Percentiles rank a stretch among this genome's conserved stretches.
These are phyloP conservation scores for Trichosanthes truncata DNA, from an alignment of 306 rosid species.

Conservation along the genomic window DNA sequence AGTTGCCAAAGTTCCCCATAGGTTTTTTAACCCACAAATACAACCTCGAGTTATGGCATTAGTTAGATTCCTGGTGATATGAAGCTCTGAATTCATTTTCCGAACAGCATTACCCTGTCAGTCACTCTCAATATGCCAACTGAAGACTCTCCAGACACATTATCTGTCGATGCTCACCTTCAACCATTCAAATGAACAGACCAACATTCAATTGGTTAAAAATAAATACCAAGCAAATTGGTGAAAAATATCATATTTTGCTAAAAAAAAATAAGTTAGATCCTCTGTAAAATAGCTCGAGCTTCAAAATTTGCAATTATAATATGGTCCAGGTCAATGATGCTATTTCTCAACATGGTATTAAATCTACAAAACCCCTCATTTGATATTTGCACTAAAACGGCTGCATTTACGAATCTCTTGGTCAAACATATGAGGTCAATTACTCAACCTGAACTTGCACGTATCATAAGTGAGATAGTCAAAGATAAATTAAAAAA, in stretches of 20 bases:
- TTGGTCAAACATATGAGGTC: background rate
- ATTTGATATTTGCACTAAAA: background rate
- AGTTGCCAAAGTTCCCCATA: background rate
- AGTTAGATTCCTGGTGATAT: background rate
- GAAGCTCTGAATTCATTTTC: background rate
- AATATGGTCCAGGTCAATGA: background rate
- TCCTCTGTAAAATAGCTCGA: background rate
- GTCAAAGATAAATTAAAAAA: background rate
- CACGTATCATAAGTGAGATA: background rate
- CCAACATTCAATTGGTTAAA: background rate
- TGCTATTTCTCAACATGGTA: background rate
- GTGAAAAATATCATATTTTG: background rate
- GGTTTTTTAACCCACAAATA: background rate
- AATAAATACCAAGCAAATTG: background rate
- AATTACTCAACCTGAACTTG: background rate
- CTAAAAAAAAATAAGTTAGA: background rate
- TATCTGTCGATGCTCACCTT: background rate
- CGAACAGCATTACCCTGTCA: background rate
- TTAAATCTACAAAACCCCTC: background rate
- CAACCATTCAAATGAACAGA: background rate
- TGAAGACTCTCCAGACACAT: background rate
- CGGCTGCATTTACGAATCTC: background rate
- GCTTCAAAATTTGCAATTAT: background rate
- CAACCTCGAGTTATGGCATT: background rate
- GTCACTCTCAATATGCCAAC: background rate